Conservation (phyloP, 495 filamentous ascomycete genomes). For the Aspergillus cavernicola region DNA sequence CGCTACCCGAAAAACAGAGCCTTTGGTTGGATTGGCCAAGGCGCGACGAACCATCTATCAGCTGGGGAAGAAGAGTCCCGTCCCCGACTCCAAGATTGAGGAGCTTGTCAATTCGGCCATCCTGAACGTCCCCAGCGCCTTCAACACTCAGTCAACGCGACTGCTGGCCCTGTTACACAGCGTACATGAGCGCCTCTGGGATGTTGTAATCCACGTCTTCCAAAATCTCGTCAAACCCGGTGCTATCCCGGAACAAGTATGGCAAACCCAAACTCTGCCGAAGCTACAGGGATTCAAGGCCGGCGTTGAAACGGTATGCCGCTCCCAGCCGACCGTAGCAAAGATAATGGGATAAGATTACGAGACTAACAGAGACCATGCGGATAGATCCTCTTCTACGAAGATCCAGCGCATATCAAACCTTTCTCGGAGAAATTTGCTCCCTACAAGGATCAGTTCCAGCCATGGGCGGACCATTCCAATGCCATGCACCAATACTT, state of each 20-base stretch:
- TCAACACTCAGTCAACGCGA: slow-evolving; percentile 55
- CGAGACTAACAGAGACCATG: too few species aligned
- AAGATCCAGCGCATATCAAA: slow-evolving; percentile 43
- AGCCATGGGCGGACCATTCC: slow-evolving; percentile 48
- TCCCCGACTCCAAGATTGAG: slow-evolving; percentile 47
- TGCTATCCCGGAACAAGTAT: slow-evolving; percentile 36
- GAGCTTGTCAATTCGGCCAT: slow-evolving; percentile 47
- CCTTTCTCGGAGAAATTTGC: slow-evolving; percentile 43
- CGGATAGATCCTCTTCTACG: slow-evolving; percentile 49
- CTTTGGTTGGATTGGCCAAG: slow-evolving; percentile 39
- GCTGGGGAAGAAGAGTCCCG: slow-evolving; percentile 41
- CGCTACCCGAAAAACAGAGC: slow-evolving; percentile 26
- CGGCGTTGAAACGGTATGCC: slow-evolving; percentile 45
- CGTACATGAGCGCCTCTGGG: slow-evolving; percentile 51
- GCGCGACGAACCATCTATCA: slow-evolving; percentile 48
- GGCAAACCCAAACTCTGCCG: slow-evolving; percentile 42
- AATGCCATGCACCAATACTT: slow-evolving; percentile 56
- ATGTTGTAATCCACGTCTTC: slow-evolving; percentile 40
- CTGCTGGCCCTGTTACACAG: slow-evolving; percentile 43
- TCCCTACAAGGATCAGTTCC: slow-evolving; percentile 41
- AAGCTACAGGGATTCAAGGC: slow-evolving; percentile 42
- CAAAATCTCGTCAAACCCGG: slow-evolving; percentile 32
- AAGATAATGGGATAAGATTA: too few species aligned
- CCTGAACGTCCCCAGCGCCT: slow-evolving; percentile 47
- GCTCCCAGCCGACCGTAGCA: too few species aligned